Conservation (phyloP, 2,329 filamentous ascomycete species). For the Fusarium sambucinum region DNA sequence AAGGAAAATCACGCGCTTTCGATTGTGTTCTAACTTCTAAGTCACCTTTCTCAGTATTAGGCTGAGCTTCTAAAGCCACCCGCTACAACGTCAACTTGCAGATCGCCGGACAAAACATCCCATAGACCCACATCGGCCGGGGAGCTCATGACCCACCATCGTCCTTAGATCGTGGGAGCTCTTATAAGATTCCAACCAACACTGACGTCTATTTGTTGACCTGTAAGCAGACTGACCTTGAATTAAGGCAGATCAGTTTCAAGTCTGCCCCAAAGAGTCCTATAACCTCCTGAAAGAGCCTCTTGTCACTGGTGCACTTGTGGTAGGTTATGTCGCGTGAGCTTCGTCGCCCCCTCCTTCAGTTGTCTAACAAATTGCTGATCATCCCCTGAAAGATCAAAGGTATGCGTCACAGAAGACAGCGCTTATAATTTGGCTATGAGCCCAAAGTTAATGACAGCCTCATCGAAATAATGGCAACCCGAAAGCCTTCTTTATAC, state of each 20-base stretch:
- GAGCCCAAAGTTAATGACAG: conserved; percentile 23
- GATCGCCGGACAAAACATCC: conserved; percentile 34
- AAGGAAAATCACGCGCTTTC: background rate
- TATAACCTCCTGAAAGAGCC: conserved; percentile 3
- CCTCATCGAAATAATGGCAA: conserved; percentile 19
- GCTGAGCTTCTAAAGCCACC: conserved; percentile 5
- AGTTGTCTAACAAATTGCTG: conserved; percentile 35
- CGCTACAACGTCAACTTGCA: conserved; percentile 33
- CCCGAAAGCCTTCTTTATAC: conserved; percentile 4
- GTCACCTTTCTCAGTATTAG: background rate
- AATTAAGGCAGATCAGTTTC: conserved; percentile 21
- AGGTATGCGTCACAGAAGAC: conserved; percentile 40
- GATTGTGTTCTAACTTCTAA: background rate
- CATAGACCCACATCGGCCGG: conserved; percentile 23
- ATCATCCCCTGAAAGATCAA: conserved; percentile 39
- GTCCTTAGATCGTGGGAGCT: conserved; percentile 28
- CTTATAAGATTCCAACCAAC: conserved; percentile 10
- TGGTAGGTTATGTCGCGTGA: conserved; percentile 37
- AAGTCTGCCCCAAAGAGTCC: conserved; percentile 1
- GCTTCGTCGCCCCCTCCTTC: conserved; percentile 29
- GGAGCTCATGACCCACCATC: conserved; percentile 37
- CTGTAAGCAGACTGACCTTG: conserved; percentile 12
- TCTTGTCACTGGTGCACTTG: conserved; percentile 8
- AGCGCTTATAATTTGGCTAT: conserved; percentile 28
- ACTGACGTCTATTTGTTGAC: conserved; percentile 20